These are phyloP conservation scores for Fagopyrum tataricum DNA, from an alignment of 148 eudicot genomes.

Conservation along the genomic window DNA sequence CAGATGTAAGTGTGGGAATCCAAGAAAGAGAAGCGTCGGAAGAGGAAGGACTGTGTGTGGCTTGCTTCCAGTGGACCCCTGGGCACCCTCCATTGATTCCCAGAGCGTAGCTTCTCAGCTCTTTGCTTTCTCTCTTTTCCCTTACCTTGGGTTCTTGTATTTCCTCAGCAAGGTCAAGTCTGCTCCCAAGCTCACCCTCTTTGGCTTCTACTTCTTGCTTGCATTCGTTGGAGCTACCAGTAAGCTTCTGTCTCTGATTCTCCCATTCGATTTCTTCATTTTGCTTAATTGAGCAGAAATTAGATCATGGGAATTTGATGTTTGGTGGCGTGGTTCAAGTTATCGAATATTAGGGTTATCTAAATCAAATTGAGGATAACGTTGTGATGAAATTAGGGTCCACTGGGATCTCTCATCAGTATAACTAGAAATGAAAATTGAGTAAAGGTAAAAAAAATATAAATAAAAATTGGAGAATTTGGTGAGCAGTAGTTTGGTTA, in stretches of 20 bases:
- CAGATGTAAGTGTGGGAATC: neutral
- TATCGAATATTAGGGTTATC: neutral
- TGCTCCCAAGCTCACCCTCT: conserved; percentile 84
- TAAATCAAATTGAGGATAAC: neutral
- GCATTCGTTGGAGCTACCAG: conserved; percentile 99
- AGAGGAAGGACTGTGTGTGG: conserved; percentile 32
- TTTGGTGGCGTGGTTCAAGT: neutral
- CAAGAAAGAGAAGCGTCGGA: conserved; percentile 16
- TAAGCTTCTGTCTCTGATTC: conserved; percentile 27
- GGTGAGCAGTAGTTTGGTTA: no score
- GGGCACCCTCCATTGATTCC: conserved; percentile 89
- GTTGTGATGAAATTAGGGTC: neutral
- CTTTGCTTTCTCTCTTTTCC: conserved; percentile 86
- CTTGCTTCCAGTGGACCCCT: conserved; percentile 73
- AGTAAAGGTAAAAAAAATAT: no score
- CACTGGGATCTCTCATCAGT: neutral
- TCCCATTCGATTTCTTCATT: neutral
- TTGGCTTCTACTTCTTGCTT: conserved; percentile 98
- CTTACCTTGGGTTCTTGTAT: conserved; percentile 86
- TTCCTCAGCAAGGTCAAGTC: conserved; percentile 82
- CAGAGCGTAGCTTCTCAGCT: conserved; percentile 95
- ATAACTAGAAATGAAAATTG: neutral
- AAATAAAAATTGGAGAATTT: no score
- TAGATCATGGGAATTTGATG: neutral
- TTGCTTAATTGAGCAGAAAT: conserved; percentile 1